Base-by-base conservation (phyloP, 1,284 basidiomycete genomes). In the Sporisorium iseilematis-ciliati region DNA sequence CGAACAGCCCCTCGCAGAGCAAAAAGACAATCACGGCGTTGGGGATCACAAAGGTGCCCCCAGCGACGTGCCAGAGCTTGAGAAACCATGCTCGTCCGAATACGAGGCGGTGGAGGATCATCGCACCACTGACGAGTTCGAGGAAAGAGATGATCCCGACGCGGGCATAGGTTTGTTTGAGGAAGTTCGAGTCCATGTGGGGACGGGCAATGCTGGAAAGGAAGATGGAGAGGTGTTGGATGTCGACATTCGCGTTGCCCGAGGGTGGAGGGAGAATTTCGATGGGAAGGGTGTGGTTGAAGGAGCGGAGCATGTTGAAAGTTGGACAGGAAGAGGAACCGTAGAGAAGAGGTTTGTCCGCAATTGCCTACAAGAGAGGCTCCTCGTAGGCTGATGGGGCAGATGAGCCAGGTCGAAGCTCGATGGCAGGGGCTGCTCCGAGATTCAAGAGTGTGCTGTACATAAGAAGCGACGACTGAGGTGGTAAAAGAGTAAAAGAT, bases 11-110 rank as follows among this genome's bases (percentile, higher is more conserved):
- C 46, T 64, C 52, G n/a, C 56, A 61, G 5, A 12, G 8, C 3
- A 67, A 57, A 20, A 73, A 73, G 4, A 57, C 60, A 11, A 73
- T 49, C 48, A 67, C 54, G 7, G 65, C 50, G 18, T 73, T 73
- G 3, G 70, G 70, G 23, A 73, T 67, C 25, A 67, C 48, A 48
- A 73, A 73, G 7, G 53, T 67, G 5, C 70, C 70, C 18, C 61
- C 57, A 1, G 41, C 52, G 25, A 73, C 70, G 18, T 35, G 52
- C 65, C 64, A 67, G 23, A 67, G 38, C 50, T 65, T 73, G 52
- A 73, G 35, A 21, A 67, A 56, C 70, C 70, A 73, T 5, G 60
- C 64, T 42, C 57, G 64, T 3, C 70, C 48, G 8, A 43, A 12
- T 4, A 56, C n/a, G 23, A 67, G 18, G 16, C 70, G 70, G 21